Percentiles rank a stretch among this genome's conserved stretches.
These are phyloP conservation scores for Malassezia yamatoensis DNA, from an alignment of 1,284 basidiomycete genomes.

Conservation along the genomic window DNA sequence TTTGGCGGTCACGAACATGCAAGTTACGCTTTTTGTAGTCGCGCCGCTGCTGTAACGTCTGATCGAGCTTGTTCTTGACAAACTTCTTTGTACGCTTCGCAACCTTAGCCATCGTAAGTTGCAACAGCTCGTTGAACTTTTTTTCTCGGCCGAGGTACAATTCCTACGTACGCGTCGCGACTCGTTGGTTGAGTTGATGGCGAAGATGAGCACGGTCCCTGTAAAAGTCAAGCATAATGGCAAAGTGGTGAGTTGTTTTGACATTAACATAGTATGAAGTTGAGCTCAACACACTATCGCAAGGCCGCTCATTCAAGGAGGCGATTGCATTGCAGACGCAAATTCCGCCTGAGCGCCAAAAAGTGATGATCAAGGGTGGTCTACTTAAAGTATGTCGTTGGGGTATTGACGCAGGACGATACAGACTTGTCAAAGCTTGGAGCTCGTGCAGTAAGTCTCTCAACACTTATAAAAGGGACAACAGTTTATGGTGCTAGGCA, in stretches of 20 bases:
- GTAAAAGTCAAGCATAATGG: conserved; percentile 87
- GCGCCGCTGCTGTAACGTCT: conserved; percentile 36
- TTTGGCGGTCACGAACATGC: conserved; percentile 24
- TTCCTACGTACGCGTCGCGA: neutral
- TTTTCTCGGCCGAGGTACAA: conserved; percentile 12
- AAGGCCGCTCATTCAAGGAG: conserved; percentile 69
- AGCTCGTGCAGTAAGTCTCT: conserved; percentile 55
- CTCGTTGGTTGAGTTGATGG: conserved; percentile 20
- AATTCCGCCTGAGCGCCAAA: conserved; percentile 80
- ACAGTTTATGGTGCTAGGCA: conserved; percentile 54
- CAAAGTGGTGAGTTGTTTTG: conserved; percentile 55
- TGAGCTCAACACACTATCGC: conserved; percentile 59
- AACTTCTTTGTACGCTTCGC: conserved; percentile 46
- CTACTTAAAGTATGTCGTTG: conserved; percentile 55
- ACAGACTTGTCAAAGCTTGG: conserved; percentile 70
- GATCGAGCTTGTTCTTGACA: conserved; percentile 34
- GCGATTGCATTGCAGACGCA: conserved; percentile 70
- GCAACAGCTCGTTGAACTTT: neutral
- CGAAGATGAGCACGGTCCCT: conserved; percentile 44
- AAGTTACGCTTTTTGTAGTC: conserved; percentile 36
- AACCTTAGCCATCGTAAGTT: conserved; percentile 35
- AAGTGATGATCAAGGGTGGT: conserved; percentile 93
- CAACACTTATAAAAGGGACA: conserved; percentile 19
- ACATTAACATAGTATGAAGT: conserved; percentile 33
- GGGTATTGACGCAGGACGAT: conserved; percentile 57